A percentile compares a stretch with the other conserved stretches of the same genome.
Conservation (phyloP, 2,329 filamentous ascomycete genomes). For the Calonectria fujianensis region DNA sequence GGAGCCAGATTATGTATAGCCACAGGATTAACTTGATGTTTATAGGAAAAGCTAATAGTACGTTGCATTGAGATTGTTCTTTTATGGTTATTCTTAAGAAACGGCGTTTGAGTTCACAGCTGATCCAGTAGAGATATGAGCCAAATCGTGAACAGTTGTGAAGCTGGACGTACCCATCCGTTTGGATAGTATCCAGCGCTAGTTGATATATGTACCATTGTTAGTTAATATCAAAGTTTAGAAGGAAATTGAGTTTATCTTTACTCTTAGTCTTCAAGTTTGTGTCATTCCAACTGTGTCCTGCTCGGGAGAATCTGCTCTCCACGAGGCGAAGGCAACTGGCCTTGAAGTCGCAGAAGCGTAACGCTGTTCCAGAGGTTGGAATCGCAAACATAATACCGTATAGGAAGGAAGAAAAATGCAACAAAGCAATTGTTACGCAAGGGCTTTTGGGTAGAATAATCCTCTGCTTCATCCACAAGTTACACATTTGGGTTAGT, state of each 20-base stretch:
- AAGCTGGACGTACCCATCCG: too few species aligned
- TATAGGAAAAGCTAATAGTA: background rate
- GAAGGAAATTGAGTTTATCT: background rate
- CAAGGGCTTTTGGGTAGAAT: background rate
- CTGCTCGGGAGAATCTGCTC: background rate
- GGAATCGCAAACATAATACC: background rate
- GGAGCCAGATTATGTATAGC: background rate
- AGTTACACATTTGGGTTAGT: background rate
- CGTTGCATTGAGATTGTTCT: background rate
- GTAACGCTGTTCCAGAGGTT: background rate
- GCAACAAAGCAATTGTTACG: background rate
- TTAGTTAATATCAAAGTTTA: background rate
- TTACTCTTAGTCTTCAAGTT: background rate
- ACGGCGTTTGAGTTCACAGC: too few species aligned
- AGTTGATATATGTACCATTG: background rate
- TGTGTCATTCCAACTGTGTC: background rate
- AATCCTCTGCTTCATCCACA: background rate
- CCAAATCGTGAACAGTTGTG: too few species aligned
- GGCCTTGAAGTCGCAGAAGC: background rate
- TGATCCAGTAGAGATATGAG: too few species aligned
- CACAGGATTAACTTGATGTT: background rate
- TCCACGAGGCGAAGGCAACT: background rate
- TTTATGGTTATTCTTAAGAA: background rate
- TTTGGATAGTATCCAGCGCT: too few species aligned
- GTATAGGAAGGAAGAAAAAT: background rate